Evolutionary conservation across 208 protist genomes (phyloP).

Genomic region (Acanthamoeba healyi): DNA sequence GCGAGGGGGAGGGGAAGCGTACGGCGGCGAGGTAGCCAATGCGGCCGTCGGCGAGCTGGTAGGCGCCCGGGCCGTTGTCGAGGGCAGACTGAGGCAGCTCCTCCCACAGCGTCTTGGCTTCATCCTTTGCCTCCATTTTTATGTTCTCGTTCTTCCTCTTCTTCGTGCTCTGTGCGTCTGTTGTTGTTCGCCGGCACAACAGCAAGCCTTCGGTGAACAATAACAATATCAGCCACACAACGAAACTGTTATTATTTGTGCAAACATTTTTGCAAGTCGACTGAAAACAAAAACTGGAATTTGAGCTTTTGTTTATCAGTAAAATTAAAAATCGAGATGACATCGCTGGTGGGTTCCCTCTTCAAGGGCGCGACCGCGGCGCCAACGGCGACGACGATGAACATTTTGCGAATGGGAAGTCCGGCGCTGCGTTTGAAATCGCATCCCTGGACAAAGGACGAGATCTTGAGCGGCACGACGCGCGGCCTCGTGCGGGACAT

Average conservation of each 20-base stretch:
- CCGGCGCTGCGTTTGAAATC: slow-evolving; percentile 12
- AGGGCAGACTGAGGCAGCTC: not conserved
- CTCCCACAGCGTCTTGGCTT: not conserved
- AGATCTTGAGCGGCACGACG: slow-evolving; percentile 1
- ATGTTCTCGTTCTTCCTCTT: not conserved
- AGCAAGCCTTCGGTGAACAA: no score
- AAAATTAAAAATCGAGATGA: not conserved
- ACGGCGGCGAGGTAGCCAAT: not conserved
- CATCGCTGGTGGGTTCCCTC: not conserved
- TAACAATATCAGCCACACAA: no score
- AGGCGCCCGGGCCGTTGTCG: not conserved
- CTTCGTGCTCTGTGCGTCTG: not conserved
- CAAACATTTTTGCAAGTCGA: no score
- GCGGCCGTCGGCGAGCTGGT: not conserved
- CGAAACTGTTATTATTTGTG: no score
- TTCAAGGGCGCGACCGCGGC: not conserved
- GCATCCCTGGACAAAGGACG: not conserved
- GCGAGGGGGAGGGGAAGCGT: not conserved
- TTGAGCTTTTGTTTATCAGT: no score
- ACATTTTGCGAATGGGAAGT: slow-evolving; percentile 1
- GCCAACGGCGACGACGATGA: not conserved
- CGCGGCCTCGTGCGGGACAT: not conserved
- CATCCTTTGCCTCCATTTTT: not conserved
- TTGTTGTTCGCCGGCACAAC: no score
- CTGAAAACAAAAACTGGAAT: no score